phyloP scores from a whole-genome alignment of 179 eudicot genomes.

The Silene coronaria region DNA sequence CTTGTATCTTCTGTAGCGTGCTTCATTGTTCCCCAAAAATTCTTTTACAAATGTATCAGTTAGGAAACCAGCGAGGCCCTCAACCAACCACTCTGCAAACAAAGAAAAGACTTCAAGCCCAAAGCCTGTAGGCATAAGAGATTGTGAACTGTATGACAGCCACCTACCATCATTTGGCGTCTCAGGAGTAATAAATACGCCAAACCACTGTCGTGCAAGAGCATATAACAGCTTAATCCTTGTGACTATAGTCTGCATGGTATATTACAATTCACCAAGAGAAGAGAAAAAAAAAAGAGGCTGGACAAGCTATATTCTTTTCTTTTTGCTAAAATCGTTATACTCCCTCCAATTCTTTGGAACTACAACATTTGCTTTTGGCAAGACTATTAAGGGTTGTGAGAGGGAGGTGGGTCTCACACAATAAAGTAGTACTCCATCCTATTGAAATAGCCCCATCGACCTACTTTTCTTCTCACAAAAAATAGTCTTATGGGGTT shows the following conservation, averaged over 20 bases:
- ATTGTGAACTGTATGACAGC: constrained; percentile 10
- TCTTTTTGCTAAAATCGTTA: not conserved
- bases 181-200: constrained; percentile 89
- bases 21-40: constrained; percentile 89
- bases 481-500: no score
- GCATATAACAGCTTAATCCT: constrained; percentile 86
- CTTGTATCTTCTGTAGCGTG: constrained; percentile 89
- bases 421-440: not conserved
- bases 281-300: not conserved
- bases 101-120: constrained; percentile 18
- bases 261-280: constrained; percentile 10
- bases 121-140: constrained; percentile 18
- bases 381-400: no score
- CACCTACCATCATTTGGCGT: constrained; percentile 78
- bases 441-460: no score
- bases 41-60: constrained; percentile 76
- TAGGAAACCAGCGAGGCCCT: constrained; percentile 92
- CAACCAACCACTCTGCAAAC: constrained; percentile 84
- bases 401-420: no score
- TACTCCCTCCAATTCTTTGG: not conserved
- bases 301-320: not conserved
- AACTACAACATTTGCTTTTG: no score
- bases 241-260: constrained; percentile 73
- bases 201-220: constrained; percentile 98
- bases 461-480: no score